These are phyloP conservation scores for Emmonsia crescens DNA, from an alignment of 2,329 filamentous ascomycete genomes.

Conservation along the genomic window DNA sequence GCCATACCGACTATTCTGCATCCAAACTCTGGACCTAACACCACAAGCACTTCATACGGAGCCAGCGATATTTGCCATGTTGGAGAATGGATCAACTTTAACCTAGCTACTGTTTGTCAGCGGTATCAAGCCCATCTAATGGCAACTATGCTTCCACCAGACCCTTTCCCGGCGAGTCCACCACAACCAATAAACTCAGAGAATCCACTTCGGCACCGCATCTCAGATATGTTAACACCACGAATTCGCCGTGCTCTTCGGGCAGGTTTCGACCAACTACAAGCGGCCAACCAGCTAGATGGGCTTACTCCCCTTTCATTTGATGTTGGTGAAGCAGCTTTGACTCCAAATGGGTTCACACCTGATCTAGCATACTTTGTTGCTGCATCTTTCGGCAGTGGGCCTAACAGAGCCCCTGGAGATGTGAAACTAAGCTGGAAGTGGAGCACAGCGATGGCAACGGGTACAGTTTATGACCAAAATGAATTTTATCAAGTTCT, in stretches of 20 bases:
- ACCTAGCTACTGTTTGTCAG: neutral
- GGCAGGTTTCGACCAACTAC: neutral
- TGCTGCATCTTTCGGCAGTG: neutral
- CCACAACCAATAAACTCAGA: neutral
- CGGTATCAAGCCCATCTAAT: neutral
- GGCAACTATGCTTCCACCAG: neutral
- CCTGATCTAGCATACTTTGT: conserved; percentile 5
- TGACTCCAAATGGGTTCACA: neutral
- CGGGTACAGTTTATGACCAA: neutral
- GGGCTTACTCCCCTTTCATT: neutral
- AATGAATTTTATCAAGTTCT: conserved; percentile 5
- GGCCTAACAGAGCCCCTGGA: conserved; percentile 6
- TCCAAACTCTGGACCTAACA: neutral
- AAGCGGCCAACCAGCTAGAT: neutral
- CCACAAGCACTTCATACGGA: neutral
- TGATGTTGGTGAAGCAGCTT: neutral
- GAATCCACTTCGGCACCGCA: neutral
- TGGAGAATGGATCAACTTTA: neutral
- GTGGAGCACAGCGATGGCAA: conserved; percentile 1
- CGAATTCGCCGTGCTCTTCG: conserved; percentile 3
- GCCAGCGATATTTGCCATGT: neutral
- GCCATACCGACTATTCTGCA: neutral
- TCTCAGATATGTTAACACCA: neutral
- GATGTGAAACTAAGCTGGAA: conserved; percentile 8
- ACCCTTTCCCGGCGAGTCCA: neutral